phyloP scores from a whole-genome alignment of 225 moss, liverwort and hornwort genomes.

The Thuidium tamariscinum region DNA sequence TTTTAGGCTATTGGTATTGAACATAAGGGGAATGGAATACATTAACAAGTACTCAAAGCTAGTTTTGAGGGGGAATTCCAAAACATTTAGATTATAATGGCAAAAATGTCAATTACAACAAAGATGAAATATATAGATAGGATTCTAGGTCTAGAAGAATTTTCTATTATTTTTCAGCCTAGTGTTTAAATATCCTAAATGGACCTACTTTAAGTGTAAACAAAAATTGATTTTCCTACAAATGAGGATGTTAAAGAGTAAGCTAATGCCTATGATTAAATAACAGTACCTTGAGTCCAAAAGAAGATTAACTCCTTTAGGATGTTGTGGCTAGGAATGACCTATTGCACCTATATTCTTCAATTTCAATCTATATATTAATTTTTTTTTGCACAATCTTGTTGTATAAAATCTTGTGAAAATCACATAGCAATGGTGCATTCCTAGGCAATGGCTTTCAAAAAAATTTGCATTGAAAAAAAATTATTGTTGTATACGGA shows the following conservation, averaged over 20 bases:
- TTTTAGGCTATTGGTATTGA: rapidly evolving
- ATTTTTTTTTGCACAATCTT: too few relatives aligned
- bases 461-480: too few relatives aligned
- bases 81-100: background rate
- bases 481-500: too few relatives aligned
- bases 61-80: rapidly evolving
- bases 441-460: too few relatives aligned
- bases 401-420: too few relatives aligned
- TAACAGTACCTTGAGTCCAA: background rate
- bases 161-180: background rate
- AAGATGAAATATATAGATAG: background rate
- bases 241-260: rapidly evolving
- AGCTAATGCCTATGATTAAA: background rate
- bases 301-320: too few relatives aligned
- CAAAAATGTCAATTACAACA: background rate
- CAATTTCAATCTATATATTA: too few relatives aligned
- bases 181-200: background rate
- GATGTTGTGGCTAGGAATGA: too few relatives aligned
- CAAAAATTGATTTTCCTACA: rapidly evolving
- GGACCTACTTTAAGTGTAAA: background rate
- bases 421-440: too few relatives aligned
- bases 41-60: background rate
- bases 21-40: background rate
- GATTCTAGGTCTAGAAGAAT: rapidly evolving
- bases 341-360: too few relatives aligned